A percentile compares a stretch with the other conserved stretches of the same genome.
phyloP scores from a whole-genome alignment of 1,284 basidiomycete species.

The Trametes versicolor region DNA sequence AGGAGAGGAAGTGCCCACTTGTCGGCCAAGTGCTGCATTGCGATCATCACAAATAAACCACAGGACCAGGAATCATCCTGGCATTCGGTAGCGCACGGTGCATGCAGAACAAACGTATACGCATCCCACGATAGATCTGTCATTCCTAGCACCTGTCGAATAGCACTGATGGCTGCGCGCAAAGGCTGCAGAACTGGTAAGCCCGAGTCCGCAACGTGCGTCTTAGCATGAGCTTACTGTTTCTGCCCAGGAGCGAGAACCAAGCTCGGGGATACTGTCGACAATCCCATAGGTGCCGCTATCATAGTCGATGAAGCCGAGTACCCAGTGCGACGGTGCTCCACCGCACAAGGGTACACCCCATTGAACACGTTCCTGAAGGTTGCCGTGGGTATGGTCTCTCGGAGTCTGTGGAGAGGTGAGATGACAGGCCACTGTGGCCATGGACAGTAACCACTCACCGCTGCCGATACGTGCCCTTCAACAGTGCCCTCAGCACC shows the following conservation, averaged over 20 bases:
- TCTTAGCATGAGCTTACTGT: too few relatives aligned
- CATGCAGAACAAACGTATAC: background rate
- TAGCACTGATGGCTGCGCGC: background rate
- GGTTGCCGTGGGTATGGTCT: too few relatives aligned
- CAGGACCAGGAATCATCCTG: background rate
- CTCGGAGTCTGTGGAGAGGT: background rate
- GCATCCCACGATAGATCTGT: background rate
- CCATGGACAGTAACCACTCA: too few relatives aligned
- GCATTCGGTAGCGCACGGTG: background rate
- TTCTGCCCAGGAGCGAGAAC: background rate
- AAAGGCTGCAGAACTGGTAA: background rate
- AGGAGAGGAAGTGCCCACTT: background rate
- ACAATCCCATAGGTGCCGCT: background rate
- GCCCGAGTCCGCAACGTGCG: too few relatives aligned
- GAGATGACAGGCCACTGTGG: background rate
- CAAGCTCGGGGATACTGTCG: background rate
- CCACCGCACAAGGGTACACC: background rate
- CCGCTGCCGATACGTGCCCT: background rate
- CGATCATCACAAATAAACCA: slow-evolving; percentile 1
- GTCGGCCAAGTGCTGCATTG: background rate
- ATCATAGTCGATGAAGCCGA: background rate
- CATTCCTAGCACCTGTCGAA: background rate
- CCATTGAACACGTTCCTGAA: background rate
- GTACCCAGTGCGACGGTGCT: background rate
- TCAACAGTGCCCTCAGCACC: background rate